Conservation (phyloP, 345 rosid species). For the Eucalyptus paniculata region DNA sequence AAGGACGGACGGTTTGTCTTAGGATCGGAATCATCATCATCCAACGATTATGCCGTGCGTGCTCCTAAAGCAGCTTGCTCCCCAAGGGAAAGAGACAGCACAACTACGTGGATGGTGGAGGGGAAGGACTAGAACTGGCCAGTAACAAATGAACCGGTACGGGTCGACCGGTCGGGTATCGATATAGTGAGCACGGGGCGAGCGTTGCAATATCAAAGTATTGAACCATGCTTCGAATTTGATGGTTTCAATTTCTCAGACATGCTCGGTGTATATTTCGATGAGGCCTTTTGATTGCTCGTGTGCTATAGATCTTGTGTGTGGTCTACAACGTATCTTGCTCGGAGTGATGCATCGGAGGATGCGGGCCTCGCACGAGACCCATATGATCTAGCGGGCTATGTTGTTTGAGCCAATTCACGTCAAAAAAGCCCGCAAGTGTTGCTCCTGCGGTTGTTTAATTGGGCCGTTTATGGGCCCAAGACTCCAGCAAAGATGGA, state of each 20-base stretch:
- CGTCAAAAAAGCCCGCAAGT: not conserved
- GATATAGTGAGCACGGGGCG: not conserved
- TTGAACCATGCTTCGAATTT: not conserved
- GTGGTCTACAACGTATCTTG: not conserved
- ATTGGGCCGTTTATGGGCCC: not conserved
- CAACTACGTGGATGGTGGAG: not conserved
- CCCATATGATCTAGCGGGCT: not conserved
- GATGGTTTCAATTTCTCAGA: not conserved
- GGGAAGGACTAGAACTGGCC: not conserved
- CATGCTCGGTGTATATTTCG: fast-evolving
- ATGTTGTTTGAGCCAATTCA: fast-evolving
- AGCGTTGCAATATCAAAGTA: not conserved
- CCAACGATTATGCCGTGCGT: not conserved
- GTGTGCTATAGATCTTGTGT: fast-evolving
- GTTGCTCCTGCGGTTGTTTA: not conserved
- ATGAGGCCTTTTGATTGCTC: not conserved
- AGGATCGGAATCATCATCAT: not conserved
- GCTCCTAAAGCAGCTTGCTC: not conserved
- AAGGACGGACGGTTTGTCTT: not conserved
- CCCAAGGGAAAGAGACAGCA: not conserved
- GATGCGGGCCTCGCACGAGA: not conserved
- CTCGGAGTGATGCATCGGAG: not conserved
- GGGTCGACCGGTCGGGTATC: not conserved
- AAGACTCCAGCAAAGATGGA: not conserved
- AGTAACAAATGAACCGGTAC: not conserved